Percentiles rank a stretch among this genome's conserved stretches.
These are phyloP conservation scores for Astrocystis sublimbata DNA, from an alignment of 495 filamentous ascomycete species.

Conservation along the genomic window DNA sequence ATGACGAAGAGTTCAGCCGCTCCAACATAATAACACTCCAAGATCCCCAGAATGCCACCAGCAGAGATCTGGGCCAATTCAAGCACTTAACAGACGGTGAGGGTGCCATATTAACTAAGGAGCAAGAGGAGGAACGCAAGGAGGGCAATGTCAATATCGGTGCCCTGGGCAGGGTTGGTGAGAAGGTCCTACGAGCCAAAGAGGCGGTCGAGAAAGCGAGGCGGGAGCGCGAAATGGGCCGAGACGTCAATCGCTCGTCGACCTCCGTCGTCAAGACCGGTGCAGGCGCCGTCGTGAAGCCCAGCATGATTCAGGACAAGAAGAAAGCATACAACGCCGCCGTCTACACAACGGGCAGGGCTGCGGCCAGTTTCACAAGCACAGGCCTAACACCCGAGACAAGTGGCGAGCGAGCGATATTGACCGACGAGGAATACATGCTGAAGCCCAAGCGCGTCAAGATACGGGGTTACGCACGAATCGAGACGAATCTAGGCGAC, in stretches of 20 bases:
- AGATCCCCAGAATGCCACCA: constrained; percentile 89
- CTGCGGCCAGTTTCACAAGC: constrained; percentile 91
- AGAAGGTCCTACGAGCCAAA: constrained; percentile 89
- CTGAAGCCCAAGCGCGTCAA: constrained; percentile 85
- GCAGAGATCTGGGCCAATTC: constrained; percentile 82
- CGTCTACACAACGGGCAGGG: constrained; percentile 83
- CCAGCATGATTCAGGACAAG: constrained; percentile 47
- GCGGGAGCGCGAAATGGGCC: constrained; percentile 48
- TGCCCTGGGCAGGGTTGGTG: constrained; percentile 73
- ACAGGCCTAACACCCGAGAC: constrained; percentile 94
- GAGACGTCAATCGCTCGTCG: constrained; percentile 51
- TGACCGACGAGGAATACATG: constrained; percentile 96
- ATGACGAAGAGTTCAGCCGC: constrained; percentile 81
- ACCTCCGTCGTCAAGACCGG: constrained; percentile 47
- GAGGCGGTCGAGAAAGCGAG: constrained; percentile 85
- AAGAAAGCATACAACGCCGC: constrained; percentile 79
- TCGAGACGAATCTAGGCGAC: constrained; percentile 80
- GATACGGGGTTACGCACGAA: constrained; percentile 82
- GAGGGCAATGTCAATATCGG: constrained; percentile 71
- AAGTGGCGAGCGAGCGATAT: constrained; percentile 74
- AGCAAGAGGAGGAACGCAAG: constrained; percentile 53
- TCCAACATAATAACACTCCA: constrained; percentile 96
- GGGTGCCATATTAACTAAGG: constrained; percentile 59
- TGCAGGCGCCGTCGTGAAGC: constrained; percentile 29
- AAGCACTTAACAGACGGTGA: constrained; percentile 86